Evolutionary conservation across 2,329 filamentous ascomycete genomes (phyloP), one percentile per base, ranked within the genome.

Genomic region (Cytospora leucostoma): DNA sequence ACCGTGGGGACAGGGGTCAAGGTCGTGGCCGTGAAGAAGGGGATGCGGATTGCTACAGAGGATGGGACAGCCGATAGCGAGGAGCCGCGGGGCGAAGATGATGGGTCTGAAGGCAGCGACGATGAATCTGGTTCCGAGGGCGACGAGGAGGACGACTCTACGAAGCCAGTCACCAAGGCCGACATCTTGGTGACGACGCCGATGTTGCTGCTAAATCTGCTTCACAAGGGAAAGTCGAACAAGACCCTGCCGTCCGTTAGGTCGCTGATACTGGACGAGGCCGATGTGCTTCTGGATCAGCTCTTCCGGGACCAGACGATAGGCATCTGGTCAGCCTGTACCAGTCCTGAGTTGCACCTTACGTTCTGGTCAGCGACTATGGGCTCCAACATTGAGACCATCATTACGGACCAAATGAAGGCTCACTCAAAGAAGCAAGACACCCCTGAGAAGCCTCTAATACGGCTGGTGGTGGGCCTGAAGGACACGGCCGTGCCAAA

Each of bases 301-400:
- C 81, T 97, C 6, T 99, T 99, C 79, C 86, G 91, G 63, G 90
- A 95, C 27, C 93, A 97, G 74, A 97, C 93, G 0, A 80, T 96
- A 44, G 84, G 84, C 4, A 88, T 98, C 66, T 97, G 93, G 93
- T 84, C 86, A 50, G 85, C 90, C 3, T 94, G 94, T 74, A 87
- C 81, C 2, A 88, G 88, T 68, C 80, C 85, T 3, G 77, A 82
- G n/a, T 80, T 98, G 10, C 85, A 88, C 32, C 82, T 92, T 4
- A 92, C 90, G 11, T 88, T 96, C 65, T 99, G 94, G 93, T 98
- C 95, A 15, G 95, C 95, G 15, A 99, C 95, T 0, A 97, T 99
- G 88, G 92, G 91, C 4, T 97, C 94, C 17, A 95, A 89, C 69
- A 91, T 98, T 50, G 95, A 99, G 77, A 82, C 88, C 21, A 80